Conservation (phyloP, 2,329 filamentous ascomycete species). For the Whalleya microplaca region DNA sequence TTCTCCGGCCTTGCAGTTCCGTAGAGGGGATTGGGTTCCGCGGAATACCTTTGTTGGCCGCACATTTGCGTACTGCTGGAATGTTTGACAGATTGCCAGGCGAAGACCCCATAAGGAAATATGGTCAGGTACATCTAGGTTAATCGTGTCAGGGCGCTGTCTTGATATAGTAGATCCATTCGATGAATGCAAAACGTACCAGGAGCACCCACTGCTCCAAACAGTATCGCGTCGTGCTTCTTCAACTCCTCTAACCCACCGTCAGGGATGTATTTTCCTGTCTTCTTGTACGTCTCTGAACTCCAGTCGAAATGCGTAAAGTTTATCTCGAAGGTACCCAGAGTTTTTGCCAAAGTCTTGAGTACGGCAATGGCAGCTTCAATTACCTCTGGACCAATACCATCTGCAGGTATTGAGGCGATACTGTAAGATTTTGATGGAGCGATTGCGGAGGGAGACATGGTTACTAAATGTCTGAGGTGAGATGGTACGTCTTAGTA, state of each 20-base stretch:
- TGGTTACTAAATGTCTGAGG: neutral
- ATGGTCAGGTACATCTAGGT: slow-evolving; percentile 62
- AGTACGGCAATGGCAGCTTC: slow-evolving; percentile 63
- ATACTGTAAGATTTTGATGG: slow-evolving; percentile 50
- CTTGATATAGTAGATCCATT: neutral
- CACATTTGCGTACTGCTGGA: slow-evolving; percentile 70
- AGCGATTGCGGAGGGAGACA: slow-evolving; percentile 25
- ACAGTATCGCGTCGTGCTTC: slow-evolving; percentile 62
- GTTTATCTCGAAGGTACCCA: slow-evolving; percentile 62
- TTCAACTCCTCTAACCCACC: slow-evolving; percentile 56
- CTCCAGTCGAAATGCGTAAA: slow-evolving; percentile 70
- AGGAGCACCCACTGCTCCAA: slow-evolving; percentile 66
- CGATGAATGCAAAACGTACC: slow-evolving; percentile 24
- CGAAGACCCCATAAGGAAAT: slow-evolving; percentile 68
- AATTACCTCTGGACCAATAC: slow-evolving; percentile 67
- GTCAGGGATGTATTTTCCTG: slow-evolving; percentile 66
- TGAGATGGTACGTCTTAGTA: neutral
- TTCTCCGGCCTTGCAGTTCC: slow-evolving; percentile 54
- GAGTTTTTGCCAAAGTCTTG: slow-evolving; percentile 52
- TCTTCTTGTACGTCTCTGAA: slow-evolving; percentile 67
- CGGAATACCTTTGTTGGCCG: slow-evolving; percentile 64
- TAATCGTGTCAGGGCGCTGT: too few species aligned
- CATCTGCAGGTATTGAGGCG: slow-evolving; percentile 65
- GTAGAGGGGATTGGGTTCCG: slow-evolving; percentile 61
- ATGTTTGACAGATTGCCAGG: slow-evolving; percentile 64